These are phyloP conservation scores for Entomortierella chlamydospora DNA, from an alignment of 192 early-diverging fungal genomes.

Conservation along the genomic window DNA sequence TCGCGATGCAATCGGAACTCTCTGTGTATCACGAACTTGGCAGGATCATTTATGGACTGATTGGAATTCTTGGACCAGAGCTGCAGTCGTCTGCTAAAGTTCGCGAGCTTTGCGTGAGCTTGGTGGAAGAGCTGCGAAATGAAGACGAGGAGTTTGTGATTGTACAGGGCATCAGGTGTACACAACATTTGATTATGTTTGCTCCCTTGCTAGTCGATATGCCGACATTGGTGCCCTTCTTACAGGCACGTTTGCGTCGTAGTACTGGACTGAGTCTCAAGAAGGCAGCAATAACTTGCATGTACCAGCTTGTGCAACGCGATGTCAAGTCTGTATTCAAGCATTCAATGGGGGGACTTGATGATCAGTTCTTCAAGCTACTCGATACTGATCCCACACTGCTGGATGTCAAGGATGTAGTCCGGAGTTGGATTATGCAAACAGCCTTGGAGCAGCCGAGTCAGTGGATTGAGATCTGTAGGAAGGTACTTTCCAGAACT, in stretches of 20 bases:
- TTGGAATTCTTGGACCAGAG: conserved; percentile 94
- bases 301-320: conserved; percentile 86
- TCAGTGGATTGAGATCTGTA: conserved; percentile 86
- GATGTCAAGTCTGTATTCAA: conserved; percentile 79
- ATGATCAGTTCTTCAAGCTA: conserved; percentile 84
- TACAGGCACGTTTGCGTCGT: conserved; percentile 76
- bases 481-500: conserved; percentile 79
- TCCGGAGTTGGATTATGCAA: conserved; percentile 70
- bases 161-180: conserved; percentile 87
- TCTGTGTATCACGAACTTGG: conserved; percentile 82
- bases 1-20: conserved; percentile 67
- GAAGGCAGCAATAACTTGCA: conserved; percentile 83
- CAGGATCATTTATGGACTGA: conserved; percentile 86
- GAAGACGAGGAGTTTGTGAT: conserved; percentile 81
- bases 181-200: conserved; percentile 92
- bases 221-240: conserved; percentile 73
- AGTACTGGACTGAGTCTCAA: conserved; percentile 70
- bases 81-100: conserved; percentile 77
- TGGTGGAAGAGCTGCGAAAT: conserved; percentile 84
- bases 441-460: conserved; percentile 74
- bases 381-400: conserved; percentile 78
- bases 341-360: conserved; percentile 69
- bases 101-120: conserved; percentile 81
- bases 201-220: conserved; percentile 81
- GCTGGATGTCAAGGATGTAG: conserved; percentile 68